Evolutionary conservation across 495 filamentous ascomycete species (phyloP), one percentile per base, ranked within the genome.

Genomic region (Aspergillus cristatus): DNA sequence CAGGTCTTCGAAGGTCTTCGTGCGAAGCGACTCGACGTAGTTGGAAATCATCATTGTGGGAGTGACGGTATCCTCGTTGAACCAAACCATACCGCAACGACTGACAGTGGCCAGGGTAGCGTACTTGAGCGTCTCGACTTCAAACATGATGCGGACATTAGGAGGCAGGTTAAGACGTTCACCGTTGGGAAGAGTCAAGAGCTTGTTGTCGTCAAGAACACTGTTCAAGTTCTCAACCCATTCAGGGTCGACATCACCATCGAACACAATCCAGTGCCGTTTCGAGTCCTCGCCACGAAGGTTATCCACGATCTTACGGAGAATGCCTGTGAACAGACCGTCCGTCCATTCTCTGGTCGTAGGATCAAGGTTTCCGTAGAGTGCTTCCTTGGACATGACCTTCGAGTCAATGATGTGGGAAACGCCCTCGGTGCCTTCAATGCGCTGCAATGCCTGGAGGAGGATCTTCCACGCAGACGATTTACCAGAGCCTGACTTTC

Each of bases 81-180:
- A 97, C 91, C 91, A 99, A 6, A 99, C 91, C 91, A 99, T 99
- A 70, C 91, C 91, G 62, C 91, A 99, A 64, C 91, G 87, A 81
- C 81, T 87, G 49, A 99, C 91, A 28, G 91, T 99, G 28, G 91
- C 91, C 28, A 97, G 73, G 0, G 91, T 99, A 28, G 91, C 91
- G 57, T 99, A 99, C 51, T 90, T 94, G 28, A 99, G 70, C n/a
- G 79, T 97, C 65, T 97, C 93, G 17, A 99, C 91, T 65, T 99
- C 91, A 45, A 99, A 99, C 86, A 99, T 93, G 59, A 99, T 93
- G 40, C 91, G 86, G 15, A 99, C 91, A 55, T 99, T 99, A 0
- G 84, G 48, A 7, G 91, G 93, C 10, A 99, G 64, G 49, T 86
- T 91, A 34, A 99, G 78, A 68, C 91, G 90, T 62, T 99, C 91